Percentiles rank a stretch among this genome's conserved stretches.
phyloP scores from a whole-genome alignment of 2,329 filamentous ascomycete species.

The Aureobasidium sp. region DNA sequence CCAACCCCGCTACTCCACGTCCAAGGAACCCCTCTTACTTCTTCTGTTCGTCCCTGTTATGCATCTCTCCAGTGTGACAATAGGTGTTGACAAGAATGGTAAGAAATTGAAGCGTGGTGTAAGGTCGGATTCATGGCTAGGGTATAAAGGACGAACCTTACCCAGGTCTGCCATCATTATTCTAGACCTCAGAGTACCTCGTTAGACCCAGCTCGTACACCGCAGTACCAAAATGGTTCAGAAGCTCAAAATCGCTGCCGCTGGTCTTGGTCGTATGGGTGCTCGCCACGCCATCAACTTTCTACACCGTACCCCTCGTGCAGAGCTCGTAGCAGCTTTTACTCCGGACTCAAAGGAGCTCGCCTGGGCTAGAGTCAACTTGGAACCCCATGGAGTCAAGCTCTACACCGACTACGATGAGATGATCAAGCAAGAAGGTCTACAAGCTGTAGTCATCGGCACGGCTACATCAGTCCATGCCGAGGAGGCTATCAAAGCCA shows the following conservation, averaged over 20 bases:
- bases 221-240: neutral
- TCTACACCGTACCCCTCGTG: conserved; percentile 36
- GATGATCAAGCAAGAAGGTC: conserved; percentile 34
- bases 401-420: conserved; percentile 39
- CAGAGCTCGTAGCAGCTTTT: conserved; percentile 42
- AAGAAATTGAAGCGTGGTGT: neutral
- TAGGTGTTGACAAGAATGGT: neutral
- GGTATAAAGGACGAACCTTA: neutral
- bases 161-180: neutral
- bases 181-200: neutral
- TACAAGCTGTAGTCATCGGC: conserved; percentile 35
- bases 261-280: conserved; percentile 46
- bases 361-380: conserved; percentile 36
- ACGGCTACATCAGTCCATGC: conserved; percentile 29
- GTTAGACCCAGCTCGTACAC: no score
- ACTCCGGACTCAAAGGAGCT: conserved; percentile 38
- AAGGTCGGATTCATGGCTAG: neutral
- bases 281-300: conserved; percentile 44
- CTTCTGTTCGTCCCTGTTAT: neutral
- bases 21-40: neutral
- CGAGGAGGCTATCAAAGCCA: conserved; percentile 25
- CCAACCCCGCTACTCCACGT: neutral
- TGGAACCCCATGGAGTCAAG: conserved; percentile 36
- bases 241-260: conserved; percentile 37
- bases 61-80: neutral